Conservation (phyloP, 2,329 filamentous ascomycete species). For the Seiridium cupressi region DNA sequence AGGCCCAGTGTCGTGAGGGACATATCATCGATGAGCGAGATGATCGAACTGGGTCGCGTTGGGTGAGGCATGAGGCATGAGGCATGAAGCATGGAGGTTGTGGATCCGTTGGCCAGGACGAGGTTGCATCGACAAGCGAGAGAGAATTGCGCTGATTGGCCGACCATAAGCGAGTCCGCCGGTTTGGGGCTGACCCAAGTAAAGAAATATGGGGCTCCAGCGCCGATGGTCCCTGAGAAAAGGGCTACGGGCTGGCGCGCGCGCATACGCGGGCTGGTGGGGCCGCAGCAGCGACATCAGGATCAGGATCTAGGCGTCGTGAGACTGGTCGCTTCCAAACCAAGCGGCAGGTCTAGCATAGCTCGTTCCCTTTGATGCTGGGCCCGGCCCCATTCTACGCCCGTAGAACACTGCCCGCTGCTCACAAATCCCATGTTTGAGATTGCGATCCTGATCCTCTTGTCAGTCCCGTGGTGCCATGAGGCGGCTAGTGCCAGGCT, state of each 20-base stretch:
- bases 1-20: not conserved
- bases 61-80: not conserved
- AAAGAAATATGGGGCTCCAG: not conserved
- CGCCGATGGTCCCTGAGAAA: not conserved
- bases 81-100: not conserved
- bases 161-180: slow-evolving; percentile 11
- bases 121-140: slow-evolving; percentile 13
- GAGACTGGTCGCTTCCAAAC: too few relatives aligned
- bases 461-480: not conserved
- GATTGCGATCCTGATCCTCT: not conserved
- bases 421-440: not conserved
- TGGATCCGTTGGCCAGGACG: slow-evolving; percentile 1
- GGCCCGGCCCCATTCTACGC: not conserved
- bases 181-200: slow-evolving; percentile 1
- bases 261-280: not conserved
- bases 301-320: too few relatives aligned
- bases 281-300: not conserved
- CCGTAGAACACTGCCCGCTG: not conserved
- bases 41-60: not conserved
- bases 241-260: too few relatives aligned
- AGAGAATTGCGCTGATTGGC: slow-evolving; percentile 10
- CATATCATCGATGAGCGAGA: not conserved
- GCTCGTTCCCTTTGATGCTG: not conserved
- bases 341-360: too few relatives aligned
- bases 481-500: too few relatives aligned